Percentiles rank a stretch among this genome's conserved stretches.
Evolutionary conservation across 225 moss, liverwort and hornwort species (phyloP).

Genomic region (Bryoerythrophyllum caledonicum): DNA sequence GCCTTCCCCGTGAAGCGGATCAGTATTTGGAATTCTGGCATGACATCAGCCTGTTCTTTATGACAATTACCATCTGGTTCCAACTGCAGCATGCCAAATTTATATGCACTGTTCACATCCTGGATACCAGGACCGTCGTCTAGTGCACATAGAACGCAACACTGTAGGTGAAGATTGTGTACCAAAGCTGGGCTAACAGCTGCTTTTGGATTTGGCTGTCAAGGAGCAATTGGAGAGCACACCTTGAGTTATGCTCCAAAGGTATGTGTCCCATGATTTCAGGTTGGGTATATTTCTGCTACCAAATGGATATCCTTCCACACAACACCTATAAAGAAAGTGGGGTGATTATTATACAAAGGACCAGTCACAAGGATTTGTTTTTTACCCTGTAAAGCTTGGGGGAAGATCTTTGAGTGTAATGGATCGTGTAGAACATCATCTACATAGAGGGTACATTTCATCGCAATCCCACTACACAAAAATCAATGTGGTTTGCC

Average conservation of each 20-base stretch:
- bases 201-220: not conserved
- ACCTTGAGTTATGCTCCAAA: not conserved
- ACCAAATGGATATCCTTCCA: constrained; percentile 18
- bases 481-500: no score
- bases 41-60: not conserved
- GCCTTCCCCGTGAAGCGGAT: not conserved
- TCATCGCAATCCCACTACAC: no score
- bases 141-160: not conserved
- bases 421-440: no score
- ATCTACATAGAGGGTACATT: no score
- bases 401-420: no score
- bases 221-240: not conserved
- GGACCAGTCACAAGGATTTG: not conserved
- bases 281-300: not conserved
- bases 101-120: not conserved
- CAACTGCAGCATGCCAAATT: not conserved
- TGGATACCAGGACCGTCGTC: not conserved
- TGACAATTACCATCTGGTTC: not conserved
- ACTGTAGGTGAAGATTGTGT: not conserved
- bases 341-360: not conserved
- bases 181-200: not conserved
- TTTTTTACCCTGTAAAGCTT: no score
- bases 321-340: not conserved
- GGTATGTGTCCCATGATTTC: not conserved
- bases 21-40: not conserved